These are phyloP conservation scores for Cladorrhinum samala DNA, from an alignment of 495 filamentous ascomycete species.

Conservation along the genomic window DNA sequence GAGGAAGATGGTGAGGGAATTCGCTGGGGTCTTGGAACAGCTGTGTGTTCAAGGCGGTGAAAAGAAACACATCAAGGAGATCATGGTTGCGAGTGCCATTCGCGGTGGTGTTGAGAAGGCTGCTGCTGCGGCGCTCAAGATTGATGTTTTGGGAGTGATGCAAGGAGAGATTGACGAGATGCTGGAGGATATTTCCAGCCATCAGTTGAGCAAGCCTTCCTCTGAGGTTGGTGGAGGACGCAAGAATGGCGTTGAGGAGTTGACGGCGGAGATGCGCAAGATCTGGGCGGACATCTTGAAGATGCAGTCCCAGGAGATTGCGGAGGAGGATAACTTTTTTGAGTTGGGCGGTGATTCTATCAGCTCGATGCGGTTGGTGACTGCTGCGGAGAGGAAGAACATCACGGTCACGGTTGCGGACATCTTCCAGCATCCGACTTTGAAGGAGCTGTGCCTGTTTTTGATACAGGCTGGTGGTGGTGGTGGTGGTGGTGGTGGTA, in stretches of 20 bases:
- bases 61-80: background rate
- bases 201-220: conserved; percentile 7
- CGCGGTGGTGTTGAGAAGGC: background rate
- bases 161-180: conserved; percentile 5
- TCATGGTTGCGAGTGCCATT: conserved; percentile 1
- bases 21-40: conserved; percentile 1
- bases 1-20: conserved; percentile 3
- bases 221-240: background rate
- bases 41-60: background rate
- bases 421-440: conserved; percentile 34
- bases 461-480: conserved; percentile 9
- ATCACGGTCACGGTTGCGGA: conserved; percentile 35
- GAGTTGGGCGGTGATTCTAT: conserved; percentile 58
- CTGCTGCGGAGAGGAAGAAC: conserved; percentile 27
- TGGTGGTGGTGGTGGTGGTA: background rate
- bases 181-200: conserved; percentile 7
- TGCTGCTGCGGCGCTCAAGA: background rate
- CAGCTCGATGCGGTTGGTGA: conserved; percentile 53
- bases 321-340: conserved; percentile 48
- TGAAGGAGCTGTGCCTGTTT: conserved; percentile 17
- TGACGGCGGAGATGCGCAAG: conserved; percentile 7
- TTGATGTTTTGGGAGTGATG: background rate
- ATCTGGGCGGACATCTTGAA: conserved; percentile 14
- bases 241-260: background rate
- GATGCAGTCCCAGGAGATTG: conserved; percentile 25